Evolutionary conservation across 768 basidiomycete species (phyloP).

Genomic region (Steccherinum ochraceum): DNA sequence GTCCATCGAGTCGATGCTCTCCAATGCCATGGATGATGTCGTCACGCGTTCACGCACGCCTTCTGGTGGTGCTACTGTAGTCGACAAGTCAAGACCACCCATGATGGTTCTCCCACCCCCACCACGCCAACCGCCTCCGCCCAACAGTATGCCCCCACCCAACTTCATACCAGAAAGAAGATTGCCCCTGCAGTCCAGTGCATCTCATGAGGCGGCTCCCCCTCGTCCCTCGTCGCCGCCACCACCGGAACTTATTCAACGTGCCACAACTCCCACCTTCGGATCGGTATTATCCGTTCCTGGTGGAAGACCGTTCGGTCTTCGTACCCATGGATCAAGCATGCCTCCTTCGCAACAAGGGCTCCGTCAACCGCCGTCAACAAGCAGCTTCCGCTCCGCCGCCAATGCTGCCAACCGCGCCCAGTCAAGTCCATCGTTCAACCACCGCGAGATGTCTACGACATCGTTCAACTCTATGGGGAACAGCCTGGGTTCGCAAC

Average conservation of each 20-base stretch:
- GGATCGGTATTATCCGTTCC: constrained; percentile 56
- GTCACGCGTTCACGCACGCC: constrained; percentile 54
- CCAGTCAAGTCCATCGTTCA: constrained; percentile 39
- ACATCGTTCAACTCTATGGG: constrained; percentile 63
- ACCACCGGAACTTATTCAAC: constrained; percentile 85
- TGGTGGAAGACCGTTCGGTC: constrained; percentile 35
- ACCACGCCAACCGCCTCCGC: constrained; percentile 71
- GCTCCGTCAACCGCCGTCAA: constrained; percentile 69
- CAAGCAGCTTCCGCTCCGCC: constrained; percentile 77
- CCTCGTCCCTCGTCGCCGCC: constrained; percentile 90
- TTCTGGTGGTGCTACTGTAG: constrained; percentile 44
- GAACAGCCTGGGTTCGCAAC: constrained; percentile 60
- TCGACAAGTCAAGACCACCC: constrained; percentile 79
- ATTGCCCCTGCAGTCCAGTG: constrained; percentile 34
- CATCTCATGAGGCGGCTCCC: constrained; percentile 59
- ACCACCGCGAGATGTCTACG: constrained; percentile 53
- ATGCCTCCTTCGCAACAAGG: constrained; percentile 65
- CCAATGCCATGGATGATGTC: constrained; percentile 42
- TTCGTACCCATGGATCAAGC: constrained; percentile 65
- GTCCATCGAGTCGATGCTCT: constrained; percentile 67
- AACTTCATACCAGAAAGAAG: constrained; percentile 68
- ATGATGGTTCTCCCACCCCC: constrained; percentile 77
- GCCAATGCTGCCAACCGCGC: constrained; percentile 53
- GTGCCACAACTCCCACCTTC: constrained; percentile 83
- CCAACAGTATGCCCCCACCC: constrained; percentile 70